Conservation (phyloP, 345 rosid genomes). For the Physaria fendleri region DNA sequence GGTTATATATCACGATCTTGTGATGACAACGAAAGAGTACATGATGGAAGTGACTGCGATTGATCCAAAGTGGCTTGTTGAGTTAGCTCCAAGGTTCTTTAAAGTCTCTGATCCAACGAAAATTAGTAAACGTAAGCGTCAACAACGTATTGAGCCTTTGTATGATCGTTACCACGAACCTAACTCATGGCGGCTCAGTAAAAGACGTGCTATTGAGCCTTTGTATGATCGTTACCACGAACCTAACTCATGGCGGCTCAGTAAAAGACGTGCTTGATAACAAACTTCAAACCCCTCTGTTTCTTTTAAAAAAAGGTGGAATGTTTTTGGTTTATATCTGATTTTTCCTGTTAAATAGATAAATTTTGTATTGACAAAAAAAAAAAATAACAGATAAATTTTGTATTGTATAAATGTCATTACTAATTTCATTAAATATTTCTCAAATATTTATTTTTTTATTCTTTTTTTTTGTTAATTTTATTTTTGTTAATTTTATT, state of each 20-base stretch:
- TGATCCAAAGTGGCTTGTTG: constrained; percentile 92
- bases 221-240: constrained; percentile 85
- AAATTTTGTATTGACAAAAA: too few relatives aligned
- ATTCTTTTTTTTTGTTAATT: too few relatives aligned
- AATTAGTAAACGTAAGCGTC: constrained; percentile 89
- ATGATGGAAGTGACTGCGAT: constrained; percentile 81
- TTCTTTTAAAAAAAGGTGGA: too few relatives aligned
- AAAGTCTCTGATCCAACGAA: constrained; percentile 77
- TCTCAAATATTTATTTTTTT: too few relatives aligned
- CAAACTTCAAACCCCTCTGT: too few relatives aligned
- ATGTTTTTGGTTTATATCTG: too few relatives aligned
- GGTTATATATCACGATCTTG: constrained; percentile 91
- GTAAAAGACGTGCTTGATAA: constrained; percentile 77
- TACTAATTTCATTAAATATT: too few relatives aligned
- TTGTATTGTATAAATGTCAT: too few relatives aligned
- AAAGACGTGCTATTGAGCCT: constrained; percentile 79
- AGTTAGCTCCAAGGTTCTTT: constrained; percentile 86
- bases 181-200: constrained; percentile 83
- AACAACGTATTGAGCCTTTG: constrained; percentile 79
- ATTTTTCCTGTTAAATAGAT: too few relatives aligned
- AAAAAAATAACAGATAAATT: too few relatives aligned
- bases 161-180: constrained; percentile 89
- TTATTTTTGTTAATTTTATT: too few relatives aligned
- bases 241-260: constrained; percentile 85
- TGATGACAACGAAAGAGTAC: constrained; percentile 91